phyloP scores from a whole-genome alignment of 2,329 filamentous ascomycete genomes.

The Diplodia mutila region DNA sequence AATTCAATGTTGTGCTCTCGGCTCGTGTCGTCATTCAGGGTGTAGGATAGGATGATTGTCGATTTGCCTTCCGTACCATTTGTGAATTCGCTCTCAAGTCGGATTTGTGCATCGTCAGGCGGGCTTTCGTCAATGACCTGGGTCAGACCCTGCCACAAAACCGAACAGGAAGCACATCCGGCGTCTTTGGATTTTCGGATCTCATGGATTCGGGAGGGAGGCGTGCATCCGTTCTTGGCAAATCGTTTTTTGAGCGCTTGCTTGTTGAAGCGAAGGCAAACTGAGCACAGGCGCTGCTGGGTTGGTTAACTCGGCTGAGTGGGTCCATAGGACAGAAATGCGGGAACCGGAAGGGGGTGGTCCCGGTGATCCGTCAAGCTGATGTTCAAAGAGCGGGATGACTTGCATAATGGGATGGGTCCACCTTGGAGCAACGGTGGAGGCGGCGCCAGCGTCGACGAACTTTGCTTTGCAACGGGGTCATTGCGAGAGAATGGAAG shows the following conservation, averaged over 20 bases:
- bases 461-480: background rate
- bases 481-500: background rate
- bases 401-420: background rate
- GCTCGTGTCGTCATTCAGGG: background rate
- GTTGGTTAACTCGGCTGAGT: background rate
- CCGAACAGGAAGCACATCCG: background rate
- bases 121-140: background rate
- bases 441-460: background rate
- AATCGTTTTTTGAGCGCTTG: background rate
- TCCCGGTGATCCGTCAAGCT: background rate
- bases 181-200: background rate
- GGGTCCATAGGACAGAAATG: background rate
- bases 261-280: background rate
- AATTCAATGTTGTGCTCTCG: background rate
- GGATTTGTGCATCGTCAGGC: background rate
- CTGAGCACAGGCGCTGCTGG: background rate
- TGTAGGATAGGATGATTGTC: background rate
- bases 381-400: slow-evolving; percentile 6
- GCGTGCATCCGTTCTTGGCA: background rate
- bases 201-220: background rate
- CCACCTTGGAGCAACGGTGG: background rate
- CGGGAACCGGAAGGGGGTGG: background rate
- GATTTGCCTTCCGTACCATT: background rate
- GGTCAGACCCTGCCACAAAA: background rate
- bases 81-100: background rate